Conservation (phyloP, 768 basidiomycete genomes). For the Gymnopilus dilepis region DNA sequence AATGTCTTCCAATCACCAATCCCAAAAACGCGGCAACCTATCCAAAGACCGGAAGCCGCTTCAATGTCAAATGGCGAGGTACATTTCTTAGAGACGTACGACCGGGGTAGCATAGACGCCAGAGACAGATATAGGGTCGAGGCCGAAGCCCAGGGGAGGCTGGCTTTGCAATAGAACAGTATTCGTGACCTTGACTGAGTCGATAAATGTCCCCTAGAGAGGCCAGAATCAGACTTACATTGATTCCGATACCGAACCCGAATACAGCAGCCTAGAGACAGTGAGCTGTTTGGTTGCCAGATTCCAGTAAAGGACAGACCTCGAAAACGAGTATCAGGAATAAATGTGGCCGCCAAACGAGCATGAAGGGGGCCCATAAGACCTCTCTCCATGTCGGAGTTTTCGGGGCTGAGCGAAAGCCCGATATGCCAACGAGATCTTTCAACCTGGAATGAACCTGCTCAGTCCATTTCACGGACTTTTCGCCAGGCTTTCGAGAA, state of each 20-base stretch:
- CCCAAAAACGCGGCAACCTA: slow-evolving; percentile 59
- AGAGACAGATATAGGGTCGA: slow-evolving; percentile 53
- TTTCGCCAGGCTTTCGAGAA: slow-evolving; percentile 40
- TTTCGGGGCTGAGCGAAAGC: slow-evolving; percentile 59
- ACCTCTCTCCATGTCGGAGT: slow-evolving; percentile 54
- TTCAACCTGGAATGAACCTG: slow-evolving; percentile 54
- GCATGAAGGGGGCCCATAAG: slow-evolving; percentile 49
- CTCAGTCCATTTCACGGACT: slow-evolving; percentile 43
- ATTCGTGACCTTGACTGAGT: slow-evolving; percentile 57
- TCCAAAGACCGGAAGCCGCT: background rate
- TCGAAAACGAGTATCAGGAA: slow-evolving; percentile 57
- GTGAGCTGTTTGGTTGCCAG: background rate
- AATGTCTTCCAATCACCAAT: slow-evolving; percentile 55
- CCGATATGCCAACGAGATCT: slow-evolving; percentile 68
- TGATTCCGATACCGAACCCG: slow-evolving; percentile 69
- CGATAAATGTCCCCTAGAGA: background rate
- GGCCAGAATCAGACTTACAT: slow-evolving; percentile 38
- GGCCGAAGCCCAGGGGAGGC: slow-evolving; percentile 57
- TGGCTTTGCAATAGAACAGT: slow-evolving; percentile 67
- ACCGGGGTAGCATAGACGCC: slow-evolving; percentile 62
- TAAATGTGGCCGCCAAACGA: slow-evolving; percentile 69
- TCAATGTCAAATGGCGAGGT: background rate
- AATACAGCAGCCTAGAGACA: slow-evolving; percentile 52
- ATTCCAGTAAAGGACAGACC: slow-evolving; percentile 32
- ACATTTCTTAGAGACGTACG: slow-evolving; percentile 33